Conservation (phyloP, 768 basidiomycete genomes). For the Tricholoma sp. region DNA sequence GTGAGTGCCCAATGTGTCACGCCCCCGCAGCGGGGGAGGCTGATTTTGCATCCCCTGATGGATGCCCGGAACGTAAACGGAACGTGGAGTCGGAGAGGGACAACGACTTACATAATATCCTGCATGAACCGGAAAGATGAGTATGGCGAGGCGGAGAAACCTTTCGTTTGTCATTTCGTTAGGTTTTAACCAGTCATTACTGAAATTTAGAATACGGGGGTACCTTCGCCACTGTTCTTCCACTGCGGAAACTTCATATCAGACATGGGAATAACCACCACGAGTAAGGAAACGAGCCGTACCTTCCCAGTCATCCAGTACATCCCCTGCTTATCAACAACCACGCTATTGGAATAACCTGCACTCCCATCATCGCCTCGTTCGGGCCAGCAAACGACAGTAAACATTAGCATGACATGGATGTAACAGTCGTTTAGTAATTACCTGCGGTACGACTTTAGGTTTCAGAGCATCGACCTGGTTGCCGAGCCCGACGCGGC, state of each 20-base stretch:
- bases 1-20: constrained; percentile 84
- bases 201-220: constrained; percentile 9
- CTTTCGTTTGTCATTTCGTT: constrained; percentile 31
- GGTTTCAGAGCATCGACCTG: too few relatives aligned
- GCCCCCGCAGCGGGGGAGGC: constrained; percentile 68
- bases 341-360: constrained; percentile 75
- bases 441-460: too few relatives aligned
- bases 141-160: constrained; percentile 85
- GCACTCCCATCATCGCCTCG: constrained; percentile 53
- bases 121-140: constrained; percentile 83
- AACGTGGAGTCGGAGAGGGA: not conserved
- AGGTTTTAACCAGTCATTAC: not conserved
- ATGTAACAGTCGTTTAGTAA: constrained; percentile 3
- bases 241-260: constrained; percentile 44
- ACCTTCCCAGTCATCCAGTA: constrained; percentile 84
- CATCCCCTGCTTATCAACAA: constrained; percentile 77
- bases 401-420: not conserved
- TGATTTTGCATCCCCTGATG: constrained; percentile 73
- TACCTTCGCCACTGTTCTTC: constrained; percentile 94
- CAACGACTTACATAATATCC: constrained; percentile 67
- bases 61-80: too few relatives aligned
- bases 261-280: not conserved
- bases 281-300: constrained; percentile 6
- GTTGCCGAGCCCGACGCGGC: constrained; percentile 85
- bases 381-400: too few relatives aligned